Base-by-base conservation (phyloP, 2,329 filamentous ascomycete genomes). In the Calonectria fujianensis region DNA sequence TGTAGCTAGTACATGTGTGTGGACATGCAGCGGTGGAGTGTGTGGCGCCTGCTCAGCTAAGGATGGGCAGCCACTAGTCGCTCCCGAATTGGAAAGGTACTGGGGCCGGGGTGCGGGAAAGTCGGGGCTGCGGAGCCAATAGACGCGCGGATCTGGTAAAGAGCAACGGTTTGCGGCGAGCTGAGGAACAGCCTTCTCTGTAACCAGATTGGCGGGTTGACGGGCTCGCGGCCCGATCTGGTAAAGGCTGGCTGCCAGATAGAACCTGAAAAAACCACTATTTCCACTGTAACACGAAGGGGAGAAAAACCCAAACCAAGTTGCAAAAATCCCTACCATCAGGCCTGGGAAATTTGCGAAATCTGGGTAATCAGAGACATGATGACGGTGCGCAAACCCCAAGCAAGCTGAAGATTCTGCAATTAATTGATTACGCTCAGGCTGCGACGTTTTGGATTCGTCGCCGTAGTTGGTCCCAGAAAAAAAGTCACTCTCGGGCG, bases 1-100 rank as follows among this genome's bases (percentile, higher is more conserved):
- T n/a, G 71, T 69, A 69, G 71, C 69, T 74, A 73, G 76, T 75
- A 78, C 69, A 73, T 69, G 61, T 72, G 65, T 63, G 73, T 72
- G 69, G 71, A 61, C 72, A 73, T 69, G 71, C 70, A 39, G 73
- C 35, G 29, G 67, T 70, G 61, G 61, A 63, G 67, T 71, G 73
- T 57, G 70, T 78, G 73, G 74, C 75, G 66, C 73, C 73, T 71
- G 75, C 78, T 81, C 78, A 81, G 79, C 79, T 80, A 77, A 35
- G 68, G 73, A 74, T 71, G 71, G 79, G 75, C 78, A 79, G 76
- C 75, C 79, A 81, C 80, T 81, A 81, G 80, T 77, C 52, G 69
- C 39, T 59, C 78, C 78, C 51, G 52, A 79, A 78, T 32, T 61
- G 80, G 80, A 59, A 81, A 79, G 69, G 78, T 70, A 37, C 61